Percentiles rank a stretch among this genome's conserved stretches.
Conservation (phyloP, 768 basidiomycete genomes). For the Filobasidium floriforme region DNA sequence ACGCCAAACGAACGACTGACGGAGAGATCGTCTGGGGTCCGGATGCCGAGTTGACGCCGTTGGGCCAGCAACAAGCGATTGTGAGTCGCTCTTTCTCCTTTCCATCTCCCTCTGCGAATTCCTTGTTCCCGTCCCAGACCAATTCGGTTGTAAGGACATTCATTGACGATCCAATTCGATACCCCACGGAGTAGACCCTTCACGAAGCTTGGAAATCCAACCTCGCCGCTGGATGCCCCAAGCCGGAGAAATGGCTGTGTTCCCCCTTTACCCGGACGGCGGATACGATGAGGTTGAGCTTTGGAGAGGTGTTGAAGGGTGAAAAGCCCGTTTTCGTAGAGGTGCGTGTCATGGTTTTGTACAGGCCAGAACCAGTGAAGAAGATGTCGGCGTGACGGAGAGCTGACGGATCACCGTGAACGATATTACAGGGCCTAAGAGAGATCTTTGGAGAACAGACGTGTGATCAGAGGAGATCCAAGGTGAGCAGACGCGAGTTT, state of each 20-base stretch:
- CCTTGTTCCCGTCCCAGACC: neutral
- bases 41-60: slow-evolving; percentile 39
- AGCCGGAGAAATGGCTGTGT: slow-evolving; percentile 29
- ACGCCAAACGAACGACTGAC: slow-evolving; percentile 33
- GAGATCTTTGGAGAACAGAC: slow-evolving; percentile 44
- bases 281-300: slow-evolving; percentile 40
- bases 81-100: slow-evolving; percentile 24
- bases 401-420: neutral
- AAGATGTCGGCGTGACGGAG: neutral
- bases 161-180: no score
- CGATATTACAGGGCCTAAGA: slow-evolving; percentile 27
- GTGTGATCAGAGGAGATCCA: slow-evolving; percentile 38
- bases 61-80: slow-evolving; percentile 36
- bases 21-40: slow-evolving; percentile 42
- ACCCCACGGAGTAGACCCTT: slow-evolving; percentile 6
- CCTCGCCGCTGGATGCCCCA: slow-evolving; percentile 17
- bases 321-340: slow-evolving; percentile 36
- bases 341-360: slow-evolving; percentile 10
- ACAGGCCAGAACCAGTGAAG: neutral
- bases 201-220: slow-evolving; percentile 23
- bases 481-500: slow-evolving; percentile 25
- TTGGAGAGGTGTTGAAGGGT: slow-evolving; percentile 34
- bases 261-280: slow-evolving; percentile 38
- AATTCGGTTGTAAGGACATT: neutral
- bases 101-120: neutral